phyloP scores from a whole-genome alignment of 768 basidiomycete species.

The Antrodiella citrinella region DNA sequence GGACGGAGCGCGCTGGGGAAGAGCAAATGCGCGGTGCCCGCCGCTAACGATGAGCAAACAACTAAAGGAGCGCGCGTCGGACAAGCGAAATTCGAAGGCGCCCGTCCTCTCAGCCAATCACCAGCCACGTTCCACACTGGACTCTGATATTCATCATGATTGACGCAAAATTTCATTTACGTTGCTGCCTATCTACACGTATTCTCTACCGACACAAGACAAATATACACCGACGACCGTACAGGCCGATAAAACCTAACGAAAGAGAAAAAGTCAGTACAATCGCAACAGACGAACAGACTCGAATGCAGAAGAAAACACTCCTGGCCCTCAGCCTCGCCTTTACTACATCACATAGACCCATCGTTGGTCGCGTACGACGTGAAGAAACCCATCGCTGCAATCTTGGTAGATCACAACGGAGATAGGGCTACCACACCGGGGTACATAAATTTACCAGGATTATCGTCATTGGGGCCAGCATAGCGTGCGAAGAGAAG shows the following conservation, averaged over 20 bases:
- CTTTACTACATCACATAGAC: slow-evolving; percentile 75
- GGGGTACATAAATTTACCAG: slow-evolving; percentile 88
- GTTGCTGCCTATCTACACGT: background rate
- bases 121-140: background rate
- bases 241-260: background rate
- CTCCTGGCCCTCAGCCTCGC: slow-evolving; percentile 68
- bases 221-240: background rate
- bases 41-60: background rate
- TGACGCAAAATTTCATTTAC: background rate
- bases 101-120: background rate
- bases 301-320: background rate
- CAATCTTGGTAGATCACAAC: slow-evolving; percentile 16
- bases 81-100: background rate
- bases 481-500: slow-evolving; percentile 4
- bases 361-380: slow-evolving; percentile 31
- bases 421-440: slow-evolving; percentile 31
- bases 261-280: background rate
- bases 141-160: background rate
- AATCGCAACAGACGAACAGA: background rate
- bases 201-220: background rate
- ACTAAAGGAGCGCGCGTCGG: background rate
- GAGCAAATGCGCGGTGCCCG: background rate
- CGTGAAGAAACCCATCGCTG: slow-evolving; percentile 11
- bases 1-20: background rate
- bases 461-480: slow-evolving; percentile 64